These are phyloP conservation scores for Arthrinium puccinioides DNA, from an alignment of 2,329 filamentous ascomycete species.

Conservation along the genomic window DNA sequence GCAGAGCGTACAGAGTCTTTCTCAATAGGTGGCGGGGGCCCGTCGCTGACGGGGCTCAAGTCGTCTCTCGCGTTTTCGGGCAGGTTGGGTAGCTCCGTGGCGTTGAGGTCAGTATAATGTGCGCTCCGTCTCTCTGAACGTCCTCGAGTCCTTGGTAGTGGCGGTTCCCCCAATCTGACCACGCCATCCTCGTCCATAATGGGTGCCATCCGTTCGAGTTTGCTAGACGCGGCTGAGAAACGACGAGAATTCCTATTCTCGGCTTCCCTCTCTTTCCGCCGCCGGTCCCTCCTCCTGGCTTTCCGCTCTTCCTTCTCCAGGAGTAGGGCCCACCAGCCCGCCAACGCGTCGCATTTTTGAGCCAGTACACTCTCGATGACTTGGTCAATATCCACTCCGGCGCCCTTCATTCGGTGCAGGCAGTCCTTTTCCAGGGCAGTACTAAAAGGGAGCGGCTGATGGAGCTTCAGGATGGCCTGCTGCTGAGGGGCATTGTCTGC, in stretches of 20 bases:
- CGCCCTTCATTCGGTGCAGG: conserved; percentile 83
- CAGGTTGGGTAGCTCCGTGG: conserved; percentile 71
- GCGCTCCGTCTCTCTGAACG: conserved; percentile 70
- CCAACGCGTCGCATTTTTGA: conserved; percentile 81
- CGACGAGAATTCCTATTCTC: conserved; percentile 74
- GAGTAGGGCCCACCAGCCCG: conserved; percentile 92
- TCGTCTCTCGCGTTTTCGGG: conserved; percentile 52
- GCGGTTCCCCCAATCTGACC: conserved; percentile 34
- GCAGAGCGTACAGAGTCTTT: conserved; percentile 70
- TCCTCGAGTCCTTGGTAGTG: conserved; percentile 62
- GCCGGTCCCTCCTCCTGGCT: conserved; percentile 69
- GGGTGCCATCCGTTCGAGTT: conserved; percentile 73
- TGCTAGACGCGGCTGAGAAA: conserved; percentile 82
- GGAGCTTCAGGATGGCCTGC: conserved; percentile 78
- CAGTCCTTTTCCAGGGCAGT: conserved; percentile 86
- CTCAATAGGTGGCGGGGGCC: conserved; percentile 66
- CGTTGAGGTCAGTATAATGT: conserved; percentile 53
- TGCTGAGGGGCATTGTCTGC: conserved; percentile 81
- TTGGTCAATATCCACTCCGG: conserved; percentile 87
- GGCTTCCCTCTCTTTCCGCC: conserved; percentile 75
- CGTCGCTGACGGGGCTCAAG: conserved; percentile 33
- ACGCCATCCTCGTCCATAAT: conserved; percentile 67
- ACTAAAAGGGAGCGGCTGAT: conserved; percentile 74
- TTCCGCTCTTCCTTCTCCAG: conserved; percentile 94
- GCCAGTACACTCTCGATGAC: conserved; percentile 91